Evolutionary conservation across 2,329 filamentous ascomycete genomes (phyloP).

Genomic region (Colletotrichum lindemuthianum): DNA sequence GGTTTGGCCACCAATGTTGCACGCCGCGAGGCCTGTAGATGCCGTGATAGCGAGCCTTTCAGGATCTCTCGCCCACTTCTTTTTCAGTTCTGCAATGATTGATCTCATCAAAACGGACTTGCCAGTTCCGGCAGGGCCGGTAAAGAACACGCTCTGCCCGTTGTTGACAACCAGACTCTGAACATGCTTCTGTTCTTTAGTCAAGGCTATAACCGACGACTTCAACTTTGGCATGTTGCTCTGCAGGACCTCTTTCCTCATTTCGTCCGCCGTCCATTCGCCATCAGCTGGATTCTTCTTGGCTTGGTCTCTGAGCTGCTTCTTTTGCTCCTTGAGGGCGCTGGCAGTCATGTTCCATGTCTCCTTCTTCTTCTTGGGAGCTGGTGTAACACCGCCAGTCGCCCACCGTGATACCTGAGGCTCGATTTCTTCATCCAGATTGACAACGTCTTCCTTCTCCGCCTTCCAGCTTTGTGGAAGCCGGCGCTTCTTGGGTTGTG

Average conservation of each 20-base stretch:
- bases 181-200: conserved; percentile 86
- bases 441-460: conserved; percentile 39
- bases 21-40: conserved; percentile 94
- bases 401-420: conserved; percentile 14
- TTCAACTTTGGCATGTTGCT: conserved; percentile 49
- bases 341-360: conserved; percentile 81
- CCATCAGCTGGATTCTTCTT: conserved; percentile 58
- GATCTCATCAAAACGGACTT: conserved; percentile 96
- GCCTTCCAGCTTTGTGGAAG: conserved; percentile 64
- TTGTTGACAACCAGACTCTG: conserved; percentile 83
- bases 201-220: conserved; percentile 73
- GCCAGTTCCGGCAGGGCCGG: conserved; percentile 93
- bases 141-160: conserved; percentile 94
- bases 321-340: conserved; percentile 81
- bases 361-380: conserved; percentile 45
- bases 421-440: conserved; percentile 46
- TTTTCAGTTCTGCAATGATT: conserved; percentile 83
- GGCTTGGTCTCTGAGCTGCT: conserved; percentile 73
- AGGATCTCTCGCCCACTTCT: conserved; percentile 78
- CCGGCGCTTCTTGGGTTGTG: conserved; percentile 68
- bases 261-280: conserved; percentile 55
- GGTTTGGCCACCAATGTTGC: conserved; percentile 95
- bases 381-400: conserved; percentile 41
- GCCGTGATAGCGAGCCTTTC: conserved; percentile 93
- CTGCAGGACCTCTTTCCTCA: conserved; percentile 51